phyloP scores from a whole-genome alignment of 148 eudicot species.

The Chenopodium berlandieri region DNA sequence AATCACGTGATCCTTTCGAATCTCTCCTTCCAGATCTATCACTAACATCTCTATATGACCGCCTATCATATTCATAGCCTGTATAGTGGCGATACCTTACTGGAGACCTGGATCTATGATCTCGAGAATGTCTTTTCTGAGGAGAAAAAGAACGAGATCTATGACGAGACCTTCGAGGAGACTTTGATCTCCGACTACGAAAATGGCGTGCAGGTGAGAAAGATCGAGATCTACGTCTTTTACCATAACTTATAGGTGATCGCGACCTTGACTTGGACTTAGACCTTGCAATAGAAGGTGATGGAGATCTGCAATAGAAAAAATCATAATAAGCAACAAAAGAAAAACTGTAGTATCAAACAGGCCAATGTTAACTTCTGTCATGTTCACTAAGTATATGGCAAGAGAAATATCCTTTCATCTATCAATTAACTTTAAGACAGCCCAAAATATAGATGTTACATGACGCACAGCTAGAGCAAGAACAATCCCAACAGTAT shows the following conservation, averaged over 20 bases:
- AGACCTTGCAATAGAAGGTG: slow-evolving; percentile 47
- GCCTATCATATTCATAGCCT: slow-evolving; percentile 61
- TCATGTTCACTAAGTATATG: background rate
- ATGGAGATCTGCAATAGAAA: slow-evolving; percentile 55
- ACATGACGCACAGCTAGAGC: background rate
- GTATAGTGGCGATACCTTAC: slow-evolving; percentile 65
- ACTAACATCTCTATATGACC: slow-evolving; percentile 52
- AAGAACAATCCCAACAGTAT: background rate
- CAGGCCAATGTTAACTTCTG: background rate
- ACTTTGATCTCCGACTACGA: slow-evolving; percentile 31
- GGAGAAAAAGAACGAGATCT: slow-evolving; percentile 55
- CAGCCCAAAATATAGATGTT: background rate
- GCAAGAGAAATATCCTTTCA: background rate
- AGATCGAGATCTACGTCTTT: slow-evolving; percentile 61
- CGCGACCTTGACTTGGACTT: slow-evolving; percentile 59
- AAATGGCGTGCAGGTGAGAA: slow-evolving; percentile 51
- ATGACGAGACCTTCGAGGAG: slow-evolving; percentile 35
- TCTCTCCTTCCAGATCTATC: slow-evolving; percentile 59
- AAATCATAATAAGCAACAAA: slow-evolving; percentile 12
- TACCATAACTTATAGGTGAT: slow-evolving; percentile 51
- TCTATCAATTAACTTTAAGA: background rate
- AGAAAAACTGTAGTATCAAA: background rate
- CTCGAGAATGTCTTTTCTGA: slow-evolving; percentile 45
- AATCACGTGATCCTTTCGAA: slow-evolving; percentile 49
- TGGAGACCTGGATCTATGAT: slow-evolving; percentile 74